Evolutionary conservation across 441 rosid genomes (phyloP), one percentile per base, ranked within the genome.

Genomic region (Pelargonium citronellum): DNA sequence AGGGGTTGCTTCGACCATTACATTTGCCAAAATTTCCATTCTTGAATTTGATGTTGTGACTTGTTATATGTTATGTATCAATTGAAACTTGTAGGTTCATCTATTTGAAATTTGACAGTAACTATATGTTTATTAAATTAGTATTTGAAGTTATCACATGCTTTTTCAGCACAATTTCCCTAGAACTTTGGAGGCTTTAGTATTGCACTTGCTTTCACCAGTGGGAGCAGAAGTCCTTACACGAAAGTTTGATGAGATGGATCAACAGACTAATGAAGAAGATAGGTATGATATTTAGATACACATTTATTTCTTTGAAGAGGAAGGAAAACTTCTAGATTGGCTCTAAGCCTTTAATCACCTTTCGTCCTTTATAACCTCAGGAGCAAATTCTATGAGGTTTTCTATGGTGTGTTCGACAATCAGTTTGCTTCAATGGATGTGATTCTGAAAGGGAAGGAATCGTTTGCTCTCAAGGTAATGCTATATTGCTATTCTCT

Each of bases 351-450:
- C 49, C 73, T n/a, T 68, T 30, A 57, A 22, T 58, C 13, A 58
- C 10, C 11, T 3, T 64, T 70, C n/a, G 19, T 73, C 64, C 67
- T 71, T 49, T 69, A 11, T 76, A 70, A 69, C 80, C 76, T 15
- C 83, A 95, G 97, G 84, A 85, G 72, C 81, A 85, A 83, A 71
- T 88, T 90, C 79, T 92, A 86, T 71, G 77, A 81, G 73, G 81
- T 74, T 53, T 92, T 90, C 67, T 95, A 90, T 80, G 85, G 86
- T 69, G 90, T 83, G 37, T 89, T 92, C 72, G 96, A 92, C 71
- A 90, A 89, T 78, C 95, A 90, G 77, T 87, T 84, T 78, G 86
- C 91, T 78, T 96, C 89, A 0, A 91, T 95, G 96, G 94, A 89
- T 82, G 84, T 87, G 60, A 87, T 90, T 60, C 76, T 95, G 73